Conservation (phyloP, 352 stramenopile species). For the Globisporangium barbulae region DNA sequence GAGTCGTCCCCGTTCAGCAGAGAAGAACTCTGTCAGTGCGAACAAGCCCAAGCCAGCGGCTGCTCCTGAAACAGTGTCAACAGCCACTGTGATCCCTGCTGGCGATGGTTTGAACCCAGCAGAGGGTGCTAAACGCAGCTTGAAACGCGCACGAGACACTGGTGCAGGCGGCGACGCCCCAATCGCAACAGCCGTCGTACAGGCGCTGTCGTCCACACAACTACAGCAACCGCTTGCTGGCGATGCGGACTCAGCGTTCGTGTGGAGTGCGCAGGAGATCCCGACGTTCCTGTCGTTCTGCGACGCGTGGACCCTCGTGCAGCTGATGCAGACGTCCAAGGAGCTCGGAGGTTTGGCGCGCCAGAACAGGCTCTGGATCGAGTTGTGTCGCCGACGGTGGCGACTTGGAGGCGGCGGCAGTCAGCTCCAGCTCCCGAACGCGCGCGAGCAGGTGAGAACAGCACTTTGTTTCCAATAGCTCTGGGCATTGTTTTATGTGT, state of each 20-base stretch:
- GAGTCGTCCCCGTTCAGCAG: background rate
- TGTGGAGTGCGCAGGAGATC: slow-evolving; percentile 39
- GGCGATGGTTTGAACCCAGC: background rate
- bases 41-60: background rate
- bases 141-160: slow-evolving; percentile 14
- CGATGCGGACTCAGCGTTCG: slow-evolving; percentile 18
- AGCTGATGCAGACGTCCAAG: slow-evolving; percentile 30
- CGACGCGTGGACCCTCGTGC: slow-evolving; percentile 47
- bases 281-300: slow-evolving; percentile 41
- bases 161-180: background rate
- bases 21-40: background rate
- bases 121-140: background rate
- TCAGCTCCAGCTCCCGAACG: slow-evolving; percentile 2
- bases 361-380: slow-evolving; percentile 30
- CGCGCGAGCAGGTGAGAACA: slow-evolving; percentile 5
- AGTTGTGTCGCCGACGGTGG: slow-evolving; percentile 36
- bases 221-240: background rate
- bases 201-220: background rate
- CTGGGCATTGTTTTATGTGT: background rate
- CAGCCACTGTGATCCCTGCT: background rate
- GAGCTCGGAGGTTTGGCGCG: slow-evolving; percentile 23
- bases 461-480: background rate
- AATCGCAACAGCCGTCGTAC: background rate
- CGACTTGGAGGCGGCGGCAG: slow-evolving; percentile 6
- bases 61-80: background rate